Percentiles rank a stretch among this genome's conserved stretches.
These are phyloP conservation scores for Chenopodium quinoa DNA, from an alignment of 148 eudicot species.

Conservation along the genomic window DNA sequence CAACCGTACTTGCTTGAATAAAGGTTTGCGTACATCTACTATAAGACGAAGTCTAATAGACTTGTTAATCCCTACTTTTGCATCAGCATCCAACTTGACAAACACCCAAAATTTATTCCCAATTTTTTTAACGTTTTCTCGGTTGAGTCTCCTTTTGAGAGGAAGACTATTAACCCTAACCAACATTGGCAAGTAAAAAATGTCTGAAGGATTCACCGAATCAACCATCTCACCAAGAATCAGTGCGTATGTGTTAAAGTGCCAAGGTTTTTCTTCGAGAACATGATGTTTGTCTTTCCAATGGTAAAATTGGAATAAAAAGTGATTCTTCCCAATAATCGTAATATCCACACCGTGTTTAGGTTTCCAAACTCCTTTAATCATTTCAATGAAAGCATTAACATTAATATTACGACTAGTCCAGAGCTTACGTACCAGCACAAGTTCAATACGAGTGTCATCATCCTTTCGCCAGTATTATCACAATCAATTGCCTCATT, in stretches of 20 bases:
- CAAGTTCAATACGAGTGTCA: no score
- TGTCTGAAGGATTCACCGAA: no score
- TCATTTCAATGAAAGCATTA: background rate
- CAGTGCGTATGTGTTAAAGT: no score
- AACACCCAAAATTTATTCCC: background rate
- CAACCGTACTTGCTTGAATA: background rate
- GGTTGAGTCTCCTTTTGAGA: no score
- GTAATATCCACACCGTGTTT: background rate
- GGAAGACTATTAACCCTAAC: background rate
- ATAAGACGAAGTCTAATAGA: background rate
- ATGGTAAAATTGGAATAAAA: background rate
- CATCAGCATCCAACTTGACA: no score
- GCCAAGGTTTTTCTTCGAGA: background rate
- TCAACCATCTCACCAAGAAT: no score
- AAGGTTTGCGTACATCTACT: background rate
- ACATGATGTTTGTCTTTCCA: background rate
- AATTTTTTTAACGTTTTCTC: background rate
- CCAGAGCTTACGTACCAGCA: no score
- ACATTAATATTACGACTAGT: no score
- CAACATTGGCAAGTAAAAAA: no score
- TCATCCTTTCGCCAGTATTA: no score
- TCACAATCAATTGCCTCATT: no score
- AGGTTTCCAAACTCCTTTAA: background rate
- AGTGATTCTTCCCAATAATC: background rate
- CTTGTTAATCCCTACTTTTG: no score